These are phyloP conservation scores for Hypomontagnella submonticulosa DNA, from an alignment of 495 filamentous ascomycete genomes.

Conservation along the genomic window DNA sequence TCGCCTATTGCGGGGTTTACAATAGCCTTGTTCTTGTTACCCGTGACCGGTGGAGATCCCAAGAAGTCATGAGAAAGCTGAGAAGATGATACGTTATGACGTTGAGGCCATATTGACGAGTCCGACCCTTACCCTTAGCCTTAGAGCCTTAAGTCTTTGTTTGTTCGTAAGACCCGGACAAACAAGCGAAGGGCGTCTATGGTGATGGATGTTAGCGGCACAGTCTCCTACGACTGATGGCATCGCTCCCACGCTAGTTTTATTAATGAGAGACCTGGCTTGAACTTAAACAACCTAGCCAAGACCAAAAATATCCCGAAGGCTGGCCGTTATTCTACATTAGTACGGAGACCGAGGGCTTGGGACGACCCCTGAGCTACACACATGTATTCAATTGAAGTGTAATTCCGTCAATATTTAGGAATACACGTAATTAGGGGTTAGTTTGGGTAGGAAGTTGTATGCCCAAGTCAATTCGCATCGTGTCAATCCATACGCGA, in stretches of 20 bases:
- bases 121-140: not conserved
- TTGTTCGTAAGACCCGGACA: not conserved
- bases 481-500: not conserved
- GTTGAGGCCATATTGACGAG: conserved; percentile 14
- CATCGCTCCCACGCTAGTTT: conserved; percentile 6
- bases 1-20: conserved; percentile 37
- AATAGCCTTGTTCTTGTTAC: conserved; percentile 24
- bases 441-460: not conserved
- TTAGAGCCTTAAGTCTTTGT: no score
- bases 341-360: no score
- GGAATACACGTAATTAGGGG: conserved; percentile 8
- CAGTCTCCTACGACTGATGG: not conserved
- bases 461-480: conserved; percentile 11
- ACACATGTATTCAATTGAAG: no score
- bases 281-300: not conserved
- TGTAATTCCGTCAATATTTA: not conserved
- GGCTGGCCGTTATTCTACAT: conserved; percentile 5
- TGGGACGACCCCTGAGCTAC: no score
- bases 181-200: conserved; percentile 1
- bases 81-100: conserved; percentile 36
- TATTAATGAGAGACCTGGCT: conserved; percentile 32
- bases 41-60: conserved; percentile 2
- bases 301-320: conserved; percentile 13
- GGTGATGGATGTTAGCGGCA: conserved; percentile 7
- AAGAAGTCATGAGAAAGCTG: conserved; percentile 3